Evolutionary conservation across 768 basidiomycete species (phyloP), one percentile per base, ranked within the genome.

Genomic region (Lyophyllum shimeji): DNA sequence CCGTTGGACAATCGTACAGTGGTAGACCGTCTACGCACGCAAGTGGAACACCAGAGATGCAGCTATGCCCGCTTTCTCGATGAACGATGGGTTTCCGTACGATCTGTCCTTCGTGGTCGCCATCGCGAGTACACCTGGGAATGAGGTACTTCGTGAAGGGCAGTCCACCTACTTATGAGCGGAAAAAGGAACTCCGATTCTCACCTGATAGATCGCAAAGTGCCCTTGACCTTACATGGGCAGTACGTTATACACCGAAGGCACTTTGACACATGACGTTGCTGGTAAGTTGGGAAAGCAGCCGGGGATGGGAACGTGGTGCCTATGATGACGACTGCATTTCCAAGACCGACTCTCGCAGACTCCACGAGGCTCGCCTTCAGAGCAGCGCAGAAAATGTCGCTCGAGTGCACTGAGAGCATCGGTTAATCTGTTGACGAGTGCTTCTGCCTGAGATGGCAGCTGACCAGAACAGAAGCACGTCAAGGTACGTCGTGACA

Each of bases 11-110:
- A 17, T 40, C 4, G 12, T 18, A 8, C n/a, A 21, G 15, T 0
- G 9, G 31, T 7, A 21, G 29, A 25, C 2, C 20, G 24, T 31
- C 24, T 12, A 59, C 59, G 29, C 25, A 65, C 63, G 63, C 25
- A 63, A 13, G 24, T 56, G 51, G 12, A 62, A 37, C 7, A 33
- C 7, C 6, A 60, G 17, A 11, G 52, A 53, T 5, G 54, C 43
- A 9, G 46, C 4, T 23, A 50, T 7, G 0, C 52, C 55, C 17
- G 45, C 45, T 46, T 62, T 65, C 45, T 63, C 52, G 11, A 56
- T 23, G 17, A 50, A 40, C 9, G 63, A 9, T 11, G 59, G 57
- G 25, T 60, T 60, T 23, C 53, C 63, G 39, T 55, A 65, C 17
- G 57, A 57, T 24, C 48, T 59, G 23, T 58, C 52, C 44, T 45